Base-by-base conservation (phyloP, 306 rosid species). In the Vigna mungo region DNA sequence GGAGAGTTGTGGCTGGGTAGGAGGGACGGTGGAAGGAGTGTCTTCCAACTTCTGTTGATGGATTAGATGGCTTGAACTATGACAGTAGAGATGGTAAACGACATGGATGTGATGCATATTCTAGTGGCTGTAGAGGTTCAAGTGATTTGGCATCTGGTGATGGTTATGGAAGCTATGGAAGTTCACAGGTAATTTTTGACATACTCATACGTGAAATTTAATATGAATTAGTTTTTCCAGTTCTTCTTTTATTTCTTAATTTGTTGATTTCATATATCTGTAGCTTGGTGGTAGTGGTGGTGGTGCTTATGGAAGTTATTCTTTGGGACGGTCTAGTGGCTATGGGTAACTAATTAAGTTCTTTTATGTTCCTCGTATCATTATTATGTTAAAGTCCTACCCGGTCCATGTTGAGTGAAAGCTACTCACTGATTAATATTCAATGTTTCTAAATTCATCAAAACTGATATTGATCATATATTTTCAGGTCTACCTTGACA, bases 21-120 rank as follows among this genome's bases (percentile, higher is more conserved):
- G n/a, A n/a, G n/a, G n/a, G n/a, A n/a, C n/a, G n/a, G n/a, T n/a
- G n/a, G n/a, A n/a, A n/a, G n/a, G n/a, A n/a, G n/a, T n/a, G n/a
- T 88, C 84, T 92, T 81, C 97, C 98, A 41, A 72, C 88, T 39
- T 81, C 96, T 5, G 82, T 87, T 12, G 96, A 92, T 68, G 96
- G 84, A 68, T 51, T 92, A 46, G 97, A 95, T 74, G 81, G 90
- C 86, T 68, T 87, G 62, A 88, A 67, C 79, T 92, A 95, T 80
- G 98, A 89, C 4, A 78, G 85, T 85, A 89, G 98, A 85, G 98
- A 95, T 59, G 72, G 88, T 71, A 90, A 82, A 79, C 80, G 92
- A 75, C 93, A 89, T 80, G 96, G 93, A 15, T 96, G 96, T 21
- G 71, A 52, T 65, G 95, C 90, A 41, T 91, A 85, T 84, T 87